Conservation (phyloP, 1,139 yeast species). For the Taphrina flavorubra region DNA sequence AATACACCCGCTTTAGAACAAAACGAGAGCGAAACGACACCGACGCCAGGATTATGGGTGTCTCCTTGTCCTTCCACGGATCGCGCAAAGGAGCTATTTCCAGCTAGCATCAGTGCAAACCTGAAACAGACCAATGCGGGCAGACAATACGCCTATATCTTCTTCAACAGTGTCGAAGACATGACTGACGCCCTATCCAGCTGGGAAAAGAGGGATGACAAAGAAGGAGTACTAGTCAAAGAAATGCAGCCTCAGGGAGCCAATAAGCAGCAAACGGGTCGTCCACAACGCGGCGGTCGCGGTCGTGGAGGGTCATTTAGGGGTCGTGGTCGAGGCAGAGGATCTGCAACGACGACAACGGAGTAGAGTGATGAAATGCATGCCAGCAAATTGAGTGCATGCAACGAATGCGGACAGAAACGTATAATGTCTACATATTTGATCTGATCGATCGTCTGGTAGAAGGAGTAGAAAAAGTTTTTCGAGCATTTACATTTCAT, state of each 20-base stretch:
- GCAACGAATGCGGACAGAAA: conserved; percentile 16
- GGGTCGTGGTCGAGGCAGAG: conserved; percentile 34
- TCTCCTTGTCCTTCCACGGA: conserved; percentile 52
- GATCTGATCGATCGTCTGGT: not conserved
- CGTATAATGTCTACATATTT: conserved; percentile 17
- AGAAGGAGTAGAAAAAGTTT: conserved; percentile 19
- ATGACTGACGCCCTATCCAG: conserved; percentile 48
- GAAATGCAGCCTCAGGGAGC: conserved; percentile 16
- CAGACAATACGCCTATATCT: conserved; percentile 53
- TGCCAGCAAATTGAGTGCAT: not conserved
- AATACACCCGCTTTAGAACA: conserved; percentile 40
- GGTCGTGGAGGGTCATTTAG: conserved; percentile 42
- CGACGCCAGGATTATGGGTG: conserved; percentile 54
- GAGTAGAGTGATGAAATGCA: not conserved
- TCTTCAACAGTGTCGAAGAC: conserved; percentile 51
- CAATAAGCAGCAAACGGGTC: conserved; percentile 11
- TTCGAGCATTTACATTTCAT: conserved; percentile 23
- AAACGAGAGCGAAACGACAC: conserved; percentile 20
- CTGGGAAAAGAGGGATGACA: conserved; percentile 30
- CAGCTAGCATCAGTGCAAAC: conserved; percentile 44
- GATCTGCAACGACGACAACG: conserved; percentile 7
- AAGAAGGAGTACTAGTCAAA: conserved; percentile 32
- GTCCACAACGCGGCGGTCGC: conserved; percentile 38
- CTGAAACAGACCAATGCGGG: conserved; percentile 50
- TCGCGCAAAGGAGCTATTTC: conserved; percentile 51